These are phyloP conservation scores for Lanmaoa rubissima DNA, from an alignment of 768 basidiomycete genomes.

Conservation along the genomic window DNA sequence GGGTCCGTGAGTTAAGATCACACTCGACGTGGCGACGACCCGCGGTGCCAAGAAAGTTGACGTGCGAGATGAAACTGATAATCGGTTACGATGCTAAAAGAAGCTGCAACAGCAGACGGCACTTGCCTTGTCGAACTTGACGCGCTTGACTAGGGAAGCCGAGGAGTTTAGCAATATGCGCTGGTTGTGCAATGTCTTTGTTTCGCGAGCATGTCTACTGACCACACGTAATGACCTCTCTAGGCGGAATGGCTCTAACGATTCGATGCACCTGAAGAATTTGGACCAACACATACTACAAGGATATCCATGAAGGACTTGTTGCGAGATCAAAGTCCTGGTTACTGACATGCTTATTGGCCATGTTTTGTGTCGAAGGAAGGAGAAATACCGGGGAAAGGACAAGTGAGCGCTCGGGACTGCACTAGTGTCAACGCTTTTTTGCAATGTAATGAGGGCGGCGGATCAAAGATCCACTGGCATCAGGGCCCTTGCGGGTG, in stretches of 20 bases:
- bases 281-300: background rate
- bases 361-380: background rate
- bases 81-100: background rate
- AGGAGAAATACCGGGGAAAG: no score
- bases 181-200: background rate
- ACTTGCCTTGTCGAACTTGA: slow-evolving; percentile 72
- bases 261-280: slow-evolving; percentile 59
- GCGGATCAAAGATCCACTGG: no score
- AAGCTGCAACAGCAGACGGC: background rate
- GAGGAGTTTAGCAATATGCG: slow-evolving; percentile 72
- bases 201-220: background rate
- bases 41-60: slow-evolving; percentile 70
- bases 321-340: slow-evolving; percentile 17
- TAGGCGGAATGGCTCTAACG: slow-evolving; percentile 59
- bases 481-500: no score
- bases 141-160: slow-evolving; percentile 72
- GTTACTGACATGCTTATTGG: background rate
- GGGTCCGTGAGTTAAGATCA: slow-evolving; percentile 53
- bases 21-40: slow-evolving; percentile 63
- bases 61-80: slow-evolving; percentile 61
- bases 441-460: no score
- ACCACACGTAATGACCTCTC: slow-evolving; percentile 67
- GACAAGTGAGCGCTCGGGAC: no score
- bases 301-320: background rate
- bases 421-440: no score